These are phyloP conservation scores for Akebia trifoliata DNA, from an alignment of 164 flowering plant species.

Conservation along the genomic window DNA sequence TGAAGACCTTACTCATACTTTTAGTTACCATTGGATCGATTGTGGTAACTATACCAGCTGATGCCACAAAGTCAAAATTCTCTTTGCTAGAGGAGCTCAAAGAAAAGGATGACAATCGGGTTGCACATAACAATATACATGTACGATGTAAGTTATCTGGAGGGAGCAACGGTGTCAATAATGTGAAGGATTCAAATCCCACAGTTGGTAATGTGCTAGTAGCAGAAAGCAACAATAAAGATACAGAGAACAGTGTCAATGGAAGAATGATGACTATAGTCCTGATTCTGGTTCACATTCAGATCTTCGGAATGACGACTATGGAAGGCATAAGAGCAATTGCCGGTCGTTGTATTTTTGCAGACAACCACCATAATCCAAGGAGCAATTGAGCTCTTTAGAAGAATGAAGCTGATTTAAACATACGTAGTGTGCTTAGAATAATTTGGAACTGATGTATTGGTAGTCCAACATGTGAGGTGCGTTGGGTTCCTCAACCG, in stretches of 20 bases:
- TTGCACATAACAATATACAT: neutral
- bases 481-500: no score
- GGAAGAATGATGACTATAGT: neutral
- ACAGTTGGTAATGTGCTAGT: neutral
- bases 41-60: neutral
- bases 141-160: neutral
- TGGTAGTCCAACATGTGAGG: no score
- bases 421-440: neutral
- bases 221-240: neutral
- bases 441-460: no score
- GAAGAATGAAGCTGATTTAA: neutral
- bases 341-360: neutral
- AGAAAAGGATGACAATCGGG: no score
- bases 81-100: no score
- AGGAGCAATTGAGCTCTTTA: neutral
- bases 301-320: no score
- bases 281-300: neutral
- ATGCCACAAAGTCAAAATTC: no score
- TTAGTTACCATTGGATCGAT: neutral
- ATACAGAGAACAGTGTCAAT: neutral
- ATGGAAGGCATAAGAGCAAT: no score
- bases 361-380: neutral
- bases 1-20: constrained; percentile 6
- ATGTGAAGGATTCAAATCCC: neutral
- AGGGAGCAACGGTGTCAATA: no score